Conservation (phyloP, 148 eudicot genomes). For the Linanthus parryae region DNA sequence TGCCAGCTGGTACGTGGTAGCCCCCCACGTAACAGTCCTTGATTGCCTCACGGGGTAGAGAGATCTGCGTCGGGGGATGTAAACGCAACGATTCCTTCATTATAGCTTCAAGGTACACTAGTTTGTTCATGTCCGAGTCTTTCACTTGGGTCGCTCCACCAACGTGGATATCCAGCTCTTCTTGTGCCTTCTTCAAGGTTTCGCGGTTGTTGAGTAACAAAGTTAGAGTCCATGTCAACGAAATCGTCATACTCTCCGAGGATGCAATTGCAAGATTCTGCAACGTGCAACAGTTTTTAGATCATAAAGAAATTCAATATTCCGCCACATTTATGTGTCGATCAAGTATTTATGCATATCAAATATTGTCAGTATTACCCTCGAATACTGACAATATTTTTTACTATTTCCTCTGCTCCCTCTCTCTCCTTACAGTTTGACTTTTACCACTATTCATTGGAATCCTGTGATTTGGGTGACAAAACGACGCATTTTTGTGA, state of each 20-base stretch:
- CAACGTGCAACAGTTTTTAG: no score
- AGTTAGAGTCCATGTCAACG: constrained; percentile 9
- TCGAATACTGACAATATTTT: no score
- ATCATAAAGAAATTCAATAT: no score
- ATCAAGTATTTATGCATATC: no score
- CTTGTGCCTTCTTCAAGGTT: constrained; percentile 5
- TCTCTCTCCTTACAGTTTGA: no score
- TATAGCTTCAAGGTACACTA: constrained; percentile 12
- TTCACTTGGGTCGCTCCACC: constrained; percentile 8
- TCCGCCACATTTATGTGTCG: no score
- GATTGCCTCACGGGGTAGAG: neutral
- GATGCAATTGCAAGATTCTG: constrained; percentile 1
- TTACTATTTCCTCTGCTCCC: no score
- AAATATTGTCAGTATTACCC: no score
- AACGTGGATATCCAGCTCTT: constrained; percentile 5
- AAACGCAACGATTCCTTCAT: no score
- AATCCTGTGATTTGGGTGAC: no score
- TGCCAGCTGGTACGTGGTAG: neutral
- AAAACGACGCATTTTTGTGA: no score
- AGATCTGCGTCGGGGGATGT: neutral
- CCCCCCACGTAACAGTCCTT: neutral
- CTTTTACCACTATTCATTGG: no score
- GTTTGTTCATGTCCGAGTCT: constrained; percentile 5
- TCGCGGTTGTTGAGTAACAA: constrained; percentile 7
- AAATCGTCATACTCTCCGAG: constrained; percentile 3